Evolutionary conservation across 257 asterid species (phyloP), one percentile per base, ranked within the genome.

Genomic region (Oldenlandia corymbosa): DNA sequence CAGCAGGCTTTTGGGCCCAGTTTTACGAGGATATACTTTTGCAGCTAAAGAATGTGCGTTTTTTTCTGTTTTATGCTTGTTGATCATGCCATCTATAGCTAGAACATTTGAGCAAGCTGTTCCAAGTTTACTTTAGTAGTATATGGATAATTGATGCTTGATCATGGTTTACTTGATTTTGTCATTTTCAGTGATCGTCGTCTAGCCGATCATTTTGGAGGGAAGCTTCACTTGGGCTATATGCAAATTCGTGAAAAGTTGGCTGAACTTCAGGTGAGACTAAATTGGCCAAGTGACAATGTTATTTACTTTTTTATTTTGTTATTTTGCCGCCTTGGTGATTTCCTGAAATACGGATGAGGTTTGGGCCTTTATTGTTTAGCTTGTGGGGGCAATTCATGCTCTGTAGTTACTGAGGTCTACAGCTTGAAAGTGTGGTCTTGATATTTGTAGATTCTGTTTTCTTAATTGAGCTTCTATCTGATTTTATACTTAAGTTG

Each of bases 1-100:
- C 89, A 83, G 94, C 97, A 87, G 95, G 95, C 96, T 87, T 83
- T 85, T 87, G 95, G 94, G 92, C 95, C 91, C 92, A 87, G 94
- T 90, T 87, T 87, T 87, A 83, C 95, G 94, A 76, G 95, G 97
- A 85, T 87, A 84, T 65, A 82, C 96, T 90, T 85, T 79, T 87
- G 93, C 96, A 75, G 96, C 97, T 83, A 85, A 85, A 85, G 87
- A 90, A 90, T 90, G 97, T 90, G 97, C 96, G 96, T 90, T 82
- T 85, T 82, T 58, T 87, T 80, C 78, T 84, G 87, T 76, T 87
- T 83, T 76, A 68, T 80, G 76, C 52, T 66, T 80, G 85, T 82
- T 62, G 77, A 77, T 85, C 87, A 69, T 84, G 93, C 78, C 74
- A 71, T 76, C 72, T 73, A 67, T 74, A 71, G 84, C 79, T 78